phyloP scores from a whole-genome alignment of 805 yeast species.

The Brettanomyces naardenensis region DNA sequence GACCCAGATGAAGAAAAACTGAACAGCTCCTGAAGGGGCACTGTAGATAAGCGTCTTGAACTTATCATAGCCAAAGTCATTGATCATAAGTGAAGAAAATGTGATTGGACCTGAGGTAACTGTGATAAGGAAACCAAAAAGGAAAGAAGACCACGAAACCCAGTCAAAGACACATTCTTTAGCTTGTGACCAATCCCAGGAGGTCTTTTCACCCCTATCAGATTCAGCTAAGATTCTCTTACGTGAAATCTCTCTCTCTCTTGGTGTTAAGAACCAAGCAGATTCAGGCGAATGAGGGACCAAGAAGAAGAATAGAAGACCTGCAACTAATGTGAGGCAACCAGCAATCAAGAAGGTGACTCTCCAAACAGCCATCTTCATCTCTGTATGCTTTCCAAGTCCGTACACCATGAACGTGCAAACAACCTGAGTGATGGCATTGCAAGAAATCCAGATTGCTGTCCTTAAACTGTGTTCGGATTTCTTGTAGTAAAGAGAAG shows the following conservation, averaged over 20 bases:
- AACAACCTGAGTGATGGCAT: slow-evolving; percentile 35
- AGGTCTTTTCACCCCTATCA: slow-evolving; percentile 36
- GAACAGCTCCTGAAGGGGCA: slow-evolving; percentile 26
- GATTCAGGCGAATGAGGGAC: slow-evolving; percentile 35
- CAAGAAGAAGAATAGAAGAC: slow-evolving; percentile 17
- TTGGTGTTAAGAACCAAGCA: slow-evolving; percentile 34
- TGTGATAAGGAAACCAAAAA: slow-evolving; percentile 37
- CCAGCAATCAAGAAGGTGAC: slow-evolving; percentile 47
- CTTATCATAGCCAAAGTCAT: slow-evolving; percentile 26
- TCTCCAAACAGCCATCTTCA: slow-evolving; percentile 48
- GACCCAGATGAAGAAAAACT: slow-evolving; percentile 19
- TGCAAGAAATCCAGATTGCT: slow-evolving; percentile 34
- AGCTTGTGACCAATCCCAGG: slow-evolving; percentile 47
- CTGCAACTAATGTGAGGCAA: too few species aligned
- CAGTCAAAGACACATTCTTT: slow-evolving; percentile 48
- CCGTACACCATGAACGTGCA: slow-evolving; percentile 51
- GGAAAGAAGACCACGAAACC: slow-evolving; percentile 37
- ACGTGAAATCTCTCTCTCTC: slow-evolving; percentile 38
- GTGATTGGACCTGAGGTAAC: slow-evolving; percentile 33
- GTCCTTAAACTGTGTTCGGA: slow-evolving; percentile 31
- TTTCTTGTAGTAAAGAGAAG: slow-evolving; percentile 49
- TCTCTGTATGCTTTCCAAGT: slow-evolving; percentile 29
- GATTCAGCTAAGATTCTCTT: slow-evolving; percentile 35
- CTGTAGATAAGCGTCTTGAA: slow-evolving; percentile 19
- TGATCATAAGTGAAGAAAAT: slow-evolving; percentile 19